phyloP scores from a whole-genome alignment of 257 asterid genomes.

The Nicotiana undulata region DNA sequence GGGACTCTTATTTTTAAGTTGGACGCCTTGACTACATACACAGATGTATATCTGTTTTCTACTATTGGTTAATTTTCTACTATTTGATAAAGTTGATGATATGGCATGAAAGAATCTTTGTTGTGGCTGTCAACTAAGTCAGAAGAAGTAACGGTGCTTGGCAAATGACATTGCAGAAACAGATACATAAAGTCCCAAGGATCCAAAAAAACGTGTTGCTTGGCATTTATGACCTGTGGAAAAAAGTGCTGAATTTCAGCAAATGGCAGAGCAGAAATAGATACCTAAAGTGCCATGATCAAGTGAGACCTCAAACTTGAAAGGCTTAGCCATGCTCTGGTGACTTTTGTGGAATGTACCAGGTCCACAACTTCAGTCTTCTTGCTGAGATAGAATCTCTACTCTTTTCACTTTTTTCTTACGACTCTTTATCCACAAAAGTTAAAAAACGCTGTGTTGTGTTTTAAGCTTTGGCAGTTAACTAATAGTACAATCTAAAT shows the following conservation, averaged over 20 bases:
- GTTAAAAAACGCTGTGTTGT: not conserved
- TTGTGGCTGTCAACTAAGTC: not conserved
- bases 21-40: not conserved
- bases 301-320: slow-evolving; percentile 7
- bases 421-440: not conserved
- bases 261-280: slow-evolving; percentile 11
- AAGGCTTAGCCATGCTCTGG: not conserved
- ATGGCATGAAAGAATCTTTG: not conserved
- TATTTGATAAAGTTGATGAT: not conserved
- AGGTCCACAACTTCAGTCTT: not conserved
- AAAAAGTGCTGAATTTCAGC: not conserved
- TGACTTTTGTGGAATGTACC: not conserved
- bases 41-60: not conserved
- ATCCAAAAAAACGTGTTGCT: not conserved
- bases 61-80: not conserved
- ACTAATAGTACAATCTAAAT: not conserved
- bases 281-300: not conserved
- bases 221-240: not conserved
- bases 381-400: not conserved
- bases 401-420: slow-evolving; percentile 2
- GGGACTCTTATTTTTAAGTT: not conserved
- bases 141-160: not conserved
- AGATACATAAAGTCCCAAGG: slow-evolving; percentile 3
- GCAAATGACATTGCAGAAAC: slow-evolving; percentile 6
- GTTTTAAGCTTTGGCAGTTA: not conserved